Evolutionary conservation across 345 rosid genomes (phyloP).

Genomic region (Psidium friedrichsthalianum): DNA sequence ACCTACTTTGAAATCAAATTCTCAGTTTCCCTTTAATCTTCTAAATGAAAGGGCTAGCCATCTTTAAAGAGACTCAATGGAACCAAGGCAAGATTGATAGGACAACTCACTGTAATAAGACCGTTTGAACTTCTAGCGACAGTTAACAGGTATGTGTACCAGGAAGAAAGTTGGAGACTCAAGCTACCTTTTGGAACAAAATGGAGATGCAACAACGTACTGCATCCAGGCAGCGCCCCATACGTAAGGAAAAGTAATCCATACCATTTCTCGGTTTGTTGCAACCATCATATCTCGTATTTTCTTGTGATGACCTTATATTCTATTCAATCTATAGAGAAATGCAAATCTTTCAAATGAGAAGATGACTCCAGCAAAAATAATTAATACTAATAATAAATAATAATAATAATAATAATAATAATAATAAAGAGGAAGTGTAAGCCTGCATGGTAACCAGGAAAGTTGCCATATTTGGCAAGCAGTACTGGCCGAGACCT

Average conservation of each 20-base stretch:
- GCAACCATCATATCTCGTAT: background rate
- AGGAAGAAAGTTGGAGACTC: background rate
- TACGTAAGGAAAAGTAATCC: background rate
- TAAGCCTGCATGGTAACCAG: background rate
- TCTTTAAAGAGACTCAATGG: background rate
- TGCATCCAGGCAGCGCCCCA: background rate
- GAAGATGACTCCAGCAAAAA: background rate
- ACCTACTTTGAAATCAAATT: background rate
- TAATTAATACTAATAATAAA: too few relatives aligned
- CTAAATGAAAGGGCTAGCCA: background rate
- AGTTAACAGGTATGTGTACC: background rate
- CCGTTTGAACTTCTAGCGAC: background rate
- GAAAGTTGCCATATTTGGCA: background rate
- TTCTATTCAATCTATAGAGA: background rate
- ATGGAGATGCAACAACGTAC: background rate
- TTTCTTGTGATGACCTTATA: background rate
- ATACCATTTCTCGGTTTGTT: background rate
- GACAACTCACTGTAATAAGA: background rate
- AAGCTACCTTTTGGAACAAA: background rate
- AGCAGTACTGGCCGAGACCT: background rate
- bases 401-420: too few relatives aligned
- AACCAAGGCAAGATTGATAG: background rate
- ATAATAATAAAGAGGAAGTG: background rate
- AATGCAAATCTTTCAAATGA: background rate
- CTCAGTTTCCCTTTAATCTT: background rate